phyloP scores from a whole-genome alignment of 129 eudicot species.

The Logfia minima region DNA sequence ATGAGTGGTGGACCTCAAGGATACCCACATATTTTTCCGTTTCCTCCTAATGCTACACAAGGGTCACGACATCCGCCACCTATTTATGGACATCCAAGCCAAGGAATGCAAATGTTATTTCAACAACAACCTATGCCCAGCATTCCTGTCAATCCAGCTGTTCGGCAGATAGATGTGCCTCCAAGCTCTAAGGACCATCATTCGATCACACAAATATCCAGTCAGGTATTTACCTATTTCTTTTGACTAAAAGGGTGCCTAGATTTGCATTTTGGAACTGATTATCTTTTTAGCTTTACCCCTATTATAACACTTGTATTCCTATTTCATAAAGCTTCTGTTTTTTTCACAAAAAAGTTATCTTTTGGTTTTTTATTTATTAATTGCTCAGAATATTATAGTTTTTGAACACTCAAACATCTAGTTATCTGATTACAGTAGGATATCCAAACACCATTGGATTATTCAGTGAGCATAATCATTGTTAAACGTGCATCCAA shows the following conservation, averaged over 20 bases:
- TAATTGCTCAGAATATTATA: not conserved
- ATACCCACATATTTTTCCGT: slow-evolving; percentile 46
- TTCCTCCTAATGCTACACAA: slow-evolving; percentile 43
- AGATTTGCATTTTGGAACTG: not conserved
- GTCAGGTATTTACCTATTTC: slow-evolving; percentile 48
- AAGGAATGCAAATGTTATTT: slow-evolving; percentile 55
- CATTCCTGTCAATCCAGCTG: slow-evolving; percentile 37
- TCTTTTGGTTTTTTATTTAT: not conserved
- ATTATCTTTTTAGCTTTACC: not conserved
- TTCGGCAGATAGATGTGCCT: slow-evolving; percentile 35
- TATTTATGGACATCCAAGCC: slow-evolving; percentile 42
- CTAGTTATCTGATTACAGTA: not conserved
- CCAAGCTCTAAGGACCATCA: slow-evolving; percentile 41
- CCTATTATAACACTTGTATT: too few species aligned
- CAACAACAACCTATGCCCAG: slow-evolving; percentile 52
- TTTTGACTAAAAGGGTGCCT: not conserved
- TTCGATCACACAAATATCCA: slow-evolving; percentile 33
- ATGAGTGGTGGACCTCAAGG: slow-evolving; percentile 67
- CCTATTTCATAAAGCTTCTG: too few species aligned
- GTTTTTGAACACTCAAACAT: not conserved
- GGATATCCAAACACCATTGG: not conserved
- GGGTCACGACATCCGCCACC: slow-evolving; percentile 41
- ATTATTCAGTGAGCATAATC: not conserved
- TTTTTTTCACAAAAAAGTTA: too few species aligned
- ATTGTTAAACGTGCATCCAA: not conserved